A percentile compares a stretch with the other conserved stretches of the same genome.
These are phyloP conservation scores for Mitragyna speciosa DNA, from an alignment of 257 asterid species.

Conservation along the genomic window DNA sequence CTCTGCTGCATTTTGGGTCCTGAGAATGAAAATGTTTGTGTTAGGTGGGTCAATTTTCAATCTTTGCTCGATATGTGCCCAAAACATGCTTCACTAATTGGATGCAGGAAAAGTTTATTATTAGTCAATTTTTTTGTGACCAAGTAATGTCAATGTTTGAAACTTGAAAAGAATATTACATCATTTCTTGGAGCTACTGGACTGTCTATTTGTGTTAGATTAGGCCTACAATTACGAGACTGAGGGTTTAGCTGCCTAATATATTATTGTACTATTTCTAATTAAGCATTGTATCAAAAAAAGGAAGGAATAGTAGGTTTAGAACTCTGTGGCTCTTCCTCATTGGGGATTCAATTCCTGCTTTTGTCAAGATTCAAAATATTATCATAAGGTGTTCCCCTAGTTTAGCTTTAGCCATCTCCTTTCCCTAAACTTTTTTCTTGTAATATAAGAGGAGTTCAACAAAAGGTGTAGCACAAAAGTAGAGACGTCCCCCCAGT, in stretches of 20 bases:
- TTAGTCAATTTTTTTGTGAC: neutral
- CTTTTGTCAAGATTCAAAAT: too few relatives aligned
- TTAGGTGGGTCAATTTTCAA: neutral
- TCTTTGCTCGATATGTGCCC: slow-evolving; percentile 4
- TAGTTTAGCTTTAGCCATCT: too few relatives aligned
- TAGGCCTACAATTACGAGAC: neutral
- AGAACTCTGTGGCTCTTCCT: too few relatives aligned
- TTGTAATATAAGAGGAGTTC: too few relatives aligned
- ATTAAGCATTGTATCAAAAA: too few relatives aligned
- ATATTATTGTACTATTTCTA: neutral
- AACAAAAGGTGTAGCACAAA: too few relatives aligned
- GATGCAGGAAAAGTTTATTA: neutral
- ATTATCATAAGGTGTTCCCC: too few relatives aligned
- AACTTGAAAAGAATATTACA: neutral
- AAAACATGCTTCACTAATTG: slow-evolving; percentile 6
- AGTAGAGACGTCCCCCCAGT: too few relatives aligned
- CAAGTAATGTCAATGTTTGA: slow-evolving; percentile 10
- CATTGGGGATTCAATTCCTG: too few relatives aligned
- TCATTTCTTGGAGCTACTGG: neutral
- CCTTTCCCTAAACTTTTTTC: too few relatives aligned
- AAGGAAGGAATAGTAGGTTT: too few relatives aligned
- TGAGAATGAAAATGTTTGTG: slow-evolving; percentile 5
- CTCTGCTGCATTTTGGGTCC: slow-evolving; percentile 1
- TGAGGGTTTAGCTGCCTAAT: neutral
- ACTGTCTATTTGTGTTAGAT: neutral